Conservation (phyloP, 768 basidiomycete genomes). For the Psilocybe cubensis region DNA sequence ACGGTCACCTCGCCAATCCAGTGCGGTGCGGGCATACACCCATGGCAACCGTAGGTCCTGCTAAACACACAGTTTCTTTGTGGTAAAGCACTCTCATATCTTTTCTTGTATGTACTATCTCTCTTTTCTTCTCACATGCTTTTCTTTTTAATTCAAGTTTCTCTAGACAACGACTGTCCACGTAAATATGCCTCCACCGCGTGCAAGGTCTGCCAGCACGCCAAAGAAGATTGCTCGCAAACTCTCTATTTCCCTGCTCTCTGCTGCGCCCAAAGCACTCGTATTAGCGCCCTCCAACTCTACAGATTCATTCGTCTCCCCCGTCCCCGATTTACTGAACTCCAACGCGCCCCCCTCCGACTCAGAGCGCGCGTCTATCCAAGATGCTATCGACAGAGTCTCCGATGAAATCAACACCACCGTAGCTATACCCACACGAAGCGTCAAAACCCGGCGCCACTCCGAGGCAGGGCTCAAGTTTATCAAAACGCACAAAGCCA, state of each 20-base stretch:
- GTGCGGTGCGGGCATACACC: too few species aligned
- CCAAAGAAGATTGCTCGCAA: not conserved
- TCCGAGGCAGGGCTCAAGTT: conserved; percentile 6
- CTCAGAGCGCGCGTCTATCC: conserved; percentile 5
- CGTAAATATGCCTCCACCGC: not conserved
- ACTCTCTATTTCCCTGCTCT: not conserved
- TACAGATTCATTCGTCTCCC: conserved; percentile 8
- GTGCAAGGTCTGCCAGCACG: not conserved
- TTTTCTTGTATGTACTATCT: too few species aligned
- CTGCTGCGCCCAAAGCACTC: not conserved
- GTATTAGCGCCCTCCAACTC: not conserved
- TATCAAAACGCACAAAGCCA: conserved; percentile 7
- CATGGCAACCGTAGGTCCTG: too few species aligned
- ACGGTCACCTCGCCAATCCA: too few species aligned
- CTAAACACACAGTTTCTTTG: too few species aligned
- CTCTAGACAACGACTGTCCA: not conserved
- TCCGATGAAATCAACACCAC: conserved; percentile 4
- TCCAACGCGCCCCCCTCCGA: conserved; percentile 15
- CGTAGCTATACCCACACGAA: not conserved
- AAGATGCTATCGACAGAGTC: conserved; percentile 9
- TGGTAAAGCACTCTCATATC: too few species aligned
- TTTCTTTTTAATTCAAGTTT: not conserved
- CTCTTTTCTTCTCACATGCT: not conserved
- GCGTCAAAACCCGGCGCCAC: conserved; percentile 1
- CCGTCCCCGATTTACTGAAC: conserved; percentile 12